Evolutionary conservation across 495 filamentous ascomycete genomes (phyloP), one percentile per base, ranked within the genome.

Genomic region (Platismatia glauca): DNA sequence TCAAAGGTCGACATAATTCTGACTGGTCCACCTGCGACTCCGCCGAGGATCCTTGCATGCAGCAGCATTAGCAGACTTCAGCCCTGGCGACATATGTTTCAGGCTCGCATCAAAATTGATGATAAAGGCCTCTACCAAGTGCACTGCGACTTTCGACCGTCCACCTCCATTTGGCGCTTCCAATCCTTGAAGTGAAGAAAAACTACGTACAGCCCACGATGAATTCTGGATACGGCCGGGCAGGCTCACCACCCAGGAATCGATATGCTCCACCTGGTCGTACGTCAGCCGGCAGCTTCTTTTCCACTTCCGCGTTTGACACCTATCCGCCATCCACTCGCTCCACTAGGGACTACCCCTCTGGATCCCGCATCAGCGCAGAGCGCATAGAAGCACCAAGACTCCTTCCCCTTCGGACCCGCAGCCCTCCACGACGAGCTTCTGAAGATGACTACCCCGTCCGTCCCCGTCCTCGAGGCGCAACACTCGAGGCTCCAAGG

Each of bases 361-460:
- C 65, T 39, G 64, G 44, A 16, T 64, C 68, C 22, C 66, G 61
- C n/a, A 57, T 59, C 52, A 68, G 66, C 38, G 61, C 55, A 27
- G 68, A 70, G 38, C 68, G 64, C 29, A 48, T 64, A 38, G 59
- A 34, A 50, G 60, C 57, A 53, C 37, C 64, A 22, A 68, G 67
- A 29, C 43, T 55, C 35, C 43, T 56, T 27, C 55, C 55, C 22
- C 55, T 38, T 44, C 52, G 58, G 35, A 61, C 64, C 43, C 57
- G 60, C 27, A 66, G 64, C 57, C 61, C 66, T 44, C 68, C 60
- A 55, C 60, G 68, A 39, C 62, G 64, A 55, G 43, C 38, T 16
- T 38, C 57, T 48, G 52, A 46, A 12, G 68, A 70, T 22, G 68
- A 70, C 55, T 70, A 70, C 38, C 27, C 34, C n/a, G 44, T 62